Conservation (phyloP, 768 basidiomycete species). For the Trichaptum fuscoviolaceum region DNA sequence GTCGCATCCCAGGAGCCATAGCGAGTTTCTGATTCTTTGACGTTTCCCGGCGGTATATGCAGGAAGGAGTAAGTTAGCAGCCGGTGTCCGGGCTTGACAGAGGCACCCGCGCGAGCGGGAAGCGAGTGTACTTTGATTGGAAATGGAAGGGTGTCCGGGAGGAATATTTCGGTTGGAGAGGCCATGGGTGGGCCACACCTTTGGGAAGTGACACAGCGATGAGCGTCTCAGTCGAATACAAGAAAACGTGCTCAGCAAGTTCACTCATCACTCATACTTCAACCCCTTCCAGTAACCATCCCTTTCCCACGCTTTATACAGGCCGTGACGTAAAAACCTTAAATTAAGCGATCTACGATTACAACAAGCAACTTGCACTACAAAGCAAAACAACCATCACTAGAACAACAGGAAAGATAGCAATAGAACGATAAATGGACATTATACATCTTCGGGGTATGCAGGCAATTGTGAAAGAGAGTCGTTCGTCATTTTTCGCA, state of each 20-base stretch:
- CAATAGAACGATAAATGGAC: neutral
- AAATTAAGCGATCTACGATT: neutral
- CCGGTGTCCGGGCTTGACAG: slow-evolving; percentile 65
- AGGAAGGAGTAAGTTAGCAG: slow-evolving; percentile 84
- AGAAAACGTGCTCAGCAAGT: neutral
- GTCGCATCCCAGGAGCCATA: slow-evolving; percentile 91
- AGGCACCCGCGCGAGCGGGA: slow-evolving; percentile 38
- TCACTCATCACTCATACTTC: neutral
- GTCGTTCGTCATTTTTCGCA: neutral
- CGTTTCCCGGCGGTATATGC: slow-evolving; percentile 41
- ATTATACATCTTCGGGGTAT: neutral
- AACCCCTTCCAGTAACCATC: neutral
- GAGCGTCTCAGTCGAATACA: neutral
- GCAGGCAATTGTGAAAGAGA: neutral
- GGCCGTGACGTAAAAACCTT: neutral
- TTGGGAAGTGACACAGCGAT: neutral
- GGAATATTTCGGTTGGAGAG: slow-evolving; percentile 66
- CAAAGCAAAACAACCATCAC: neutral
- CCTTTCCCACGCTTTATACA: neutral
- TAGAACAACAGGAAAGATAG: neutral
- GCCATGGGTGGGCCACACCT: slow-evolving; percentile 31
- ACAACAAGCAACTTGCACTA: neutral
- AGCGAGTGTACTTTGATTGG: slow-evolving; percentile 79
- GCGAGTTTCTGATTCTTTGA: slow-evolving; percentile 54
- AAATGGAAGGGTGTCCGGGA: slow-evolving; percentile 77